A percentile compares a stretch with the other conserved stretches of the same genome.
These are phyloP conservation scores for Sanghuangporus sanghuang DNA, from an alignment of 1,284 basidiomycete genomes.

Conservation along the genomic window DNA sequence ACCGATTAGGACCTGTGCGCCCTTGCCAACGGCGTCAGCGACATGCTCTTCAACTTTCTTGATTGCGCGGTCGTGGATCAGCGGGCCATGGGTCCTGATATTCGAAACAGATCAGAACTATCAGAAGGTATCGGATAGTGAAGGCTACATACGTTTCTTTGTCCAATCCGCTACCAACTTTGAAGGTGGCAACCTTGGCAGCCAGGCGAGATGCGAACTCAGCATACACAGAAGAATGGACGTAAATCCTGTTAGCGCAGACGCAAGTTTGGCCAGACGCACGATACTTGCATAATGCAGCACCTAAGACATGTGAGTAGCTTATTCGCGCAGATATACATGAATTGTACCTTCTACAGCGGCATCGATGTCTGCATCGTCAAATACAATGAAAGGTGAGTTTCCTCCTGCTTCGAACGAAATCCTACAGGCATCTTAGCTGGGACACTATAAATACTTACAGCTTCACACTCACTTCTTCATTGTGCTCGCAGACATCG, in stretches of 20 bases:
- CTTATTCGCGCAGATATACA: neutral
- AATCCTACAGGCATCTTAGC: constrained; percentile 39
- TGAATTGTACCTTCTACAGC: constrained; percentile 71
- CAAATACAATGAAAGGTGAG: constrained; percentile 93
- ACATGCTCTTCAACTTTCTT: constrained; percentile 89
- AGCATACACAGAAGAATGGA: constrained; percentile 81
- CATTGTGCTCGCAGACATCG: constrained; percentile 78
- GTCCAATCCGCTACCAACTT: constrained; percentile 87
- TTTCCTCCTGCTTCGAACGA: constrained; percentile 89
- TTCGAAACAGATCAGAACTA: neutral
- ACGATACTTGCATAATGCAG: constrained; percentile 89
- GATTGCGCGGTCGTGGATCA: constrained; percentile 85
- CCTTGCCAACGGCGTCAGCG: constrained; percentile 75
- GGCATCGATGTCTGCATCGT: constrained; percentile 90
- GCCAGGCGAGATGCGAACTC: constrained; percentile 82
- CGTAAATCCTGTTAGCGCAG: constrained; percentile 82
- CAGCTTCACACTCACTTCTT: constrained; percentile 65
- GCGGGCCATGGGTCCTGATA: constrained; percentile 78
- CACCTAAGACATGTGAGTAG: constrained; percentile 39
- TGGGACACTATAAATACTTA: neutral
- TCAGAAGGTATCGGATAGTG: neutral
- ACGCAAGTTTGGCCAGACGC: constrained; percentile 89
- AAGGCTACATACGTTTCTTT: constrained; percentile 56
- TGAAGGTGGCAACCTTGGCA: constrained; percentile 84
- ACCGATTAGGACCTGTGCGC: constrained; percentile 86